Evolutionary conservation across 2,329 filamentous ascomycete genomes (phyloP).

Genomic region (Fusarium agapanthi): DNA sequence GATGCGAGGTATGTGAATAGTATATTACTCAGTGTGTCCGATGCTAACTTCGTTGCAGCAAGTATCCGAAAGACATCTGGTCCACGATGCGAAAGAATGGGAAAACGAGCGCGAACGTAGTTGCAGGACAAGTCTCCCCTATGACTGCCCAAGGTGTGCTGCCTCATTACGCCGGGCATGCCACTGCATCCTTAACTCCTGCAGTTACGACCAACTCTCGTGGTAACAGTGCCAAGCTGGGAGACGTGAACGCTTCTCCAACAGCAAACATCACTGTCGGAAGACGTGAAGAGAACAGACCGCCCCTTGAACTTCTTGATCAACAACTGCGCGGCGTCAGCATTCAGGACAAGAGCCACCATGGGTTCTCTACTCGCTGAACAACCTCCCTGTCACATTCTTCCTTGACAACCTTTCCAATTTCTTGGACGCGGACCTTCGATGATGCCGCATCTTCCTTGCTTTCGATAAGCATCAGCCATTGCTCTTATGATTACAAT

Average conservation of each 20-base stretch:
- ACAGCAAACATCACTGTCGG: conserved; percentile 39
- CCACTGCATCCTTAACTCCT: conserved; percentile 60
- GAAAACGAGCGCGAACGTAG: conserved; percentile 56
- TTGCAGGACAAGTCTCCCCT: conserved; percentile 60
- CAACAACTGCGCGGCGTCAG: conserved; percentile 22
- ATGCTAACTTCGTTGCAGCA: conserved; percentile 45
- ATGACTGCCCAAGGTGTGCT: conserved; percentile 64
- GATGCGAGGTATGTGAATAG: conserved; percentile 43
- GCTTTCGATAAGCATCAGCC: conserved; percentile 41
- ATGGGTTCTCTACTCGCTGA: conserved; percentile 30
- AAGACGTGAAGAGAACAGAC: conserved; percentile 57
- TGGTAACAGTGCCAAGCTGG: conserved; percentile 39
- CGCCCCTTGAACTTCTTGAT: conserved; percentile 43
- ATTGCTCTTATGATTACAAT: conserved; percentile 47
- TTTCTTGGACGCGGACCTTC: conserved; percentile 4
- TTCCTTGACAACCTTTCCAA: conserved; percentile 13
- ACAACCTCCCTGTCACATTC: conserved; percentile 4
- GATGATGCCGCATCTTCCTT: conserved; percentile 5
- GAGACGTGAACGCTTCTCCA: conserved; percentile 34
- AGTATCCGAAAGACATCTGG: conserved; percentile 56
- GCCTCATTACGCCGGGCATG: conserved; percentile 62
- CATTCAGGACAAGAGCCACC: conserved; percentile 25
- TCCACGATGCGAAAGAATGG: conserved; percentile 61
- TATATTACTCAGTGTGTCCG: neutral
- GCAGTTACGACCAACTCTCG: conserved; percentile 50